Evolutionary conservation across 2,329 filamentous ascomycete genomes (phyloP).

Genomic region (Colletotrichum caudatum): DNA sequence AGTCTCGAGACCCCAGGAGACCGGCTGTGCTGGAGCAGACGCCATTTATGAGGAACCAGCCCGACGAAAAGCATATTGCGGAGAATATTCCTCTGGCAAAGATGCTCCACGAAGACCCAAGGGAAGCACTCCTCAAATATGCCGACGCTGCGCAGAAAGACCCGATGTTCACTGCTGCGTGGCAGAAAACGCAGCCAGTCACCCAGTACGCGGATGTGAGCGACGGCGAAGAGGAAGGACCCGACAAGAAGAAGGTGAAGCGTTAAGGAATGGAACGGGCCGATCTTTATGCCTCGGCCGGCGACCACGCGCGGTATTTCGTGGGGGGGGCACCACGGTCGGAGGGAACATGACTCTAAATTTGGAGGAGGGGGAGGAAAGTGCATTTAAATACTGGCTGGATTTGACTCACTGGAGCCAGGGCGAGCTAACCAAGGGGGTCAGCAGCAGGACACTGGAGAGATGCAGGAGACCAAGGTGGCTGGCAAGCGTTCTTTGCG

Average conservation of each 20-base stretch:
- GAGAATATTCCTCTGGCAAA: slow-evolving; percentile 89
- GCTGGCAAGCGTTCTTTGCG: slow-evolving; percentile 15
- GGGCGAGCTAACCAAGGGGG: slow-evolving; percentile 11
- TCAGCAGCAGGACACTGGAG: background rate
- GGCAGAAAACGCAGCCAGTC: slow-evolving; percentile 90
- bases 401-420: background rate
- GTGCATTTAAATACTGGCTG: slow-evolving; percentile 13
- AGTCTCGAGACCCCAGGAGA: slow-evolving; percentile 80
- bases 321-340: slow-evolving; percentile 26
- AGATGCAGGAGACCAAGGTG: background rate
- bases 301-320: slow-evolving; percentile 33
- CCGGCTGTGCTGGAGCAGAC: slow-evolving; percentile 89
- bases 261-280: slow-evolving; percentile 51
- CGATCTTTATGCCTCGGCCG: slow-evolving; percentile 17
- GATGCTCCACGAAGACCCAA: slow-evolving; percentile 96
- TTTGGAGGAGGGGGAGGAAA: slow-evolving; percentile 4
- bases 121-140: slow-evolving; percentile 94
- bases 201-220: slow-evolving; percentile 91
- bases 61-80: slow-evolving; percentile 89
- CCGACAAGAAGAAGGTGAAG: slow-evolving; percentile 60
- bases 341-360: background rate
- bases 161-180: slow-evolving; percentile 93
- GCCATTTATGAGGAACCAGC: slow-evolving; percentile 90
- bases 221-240: slow-evolving; percentile 69
- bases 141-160: slow-evolving; percentile 93